A percentile compares a stretch with the other conserved stretches of the same genome.
Conservation (phyloP, 192 early-diverging fungal species). For the Funneliformis mosseae region DNA sequence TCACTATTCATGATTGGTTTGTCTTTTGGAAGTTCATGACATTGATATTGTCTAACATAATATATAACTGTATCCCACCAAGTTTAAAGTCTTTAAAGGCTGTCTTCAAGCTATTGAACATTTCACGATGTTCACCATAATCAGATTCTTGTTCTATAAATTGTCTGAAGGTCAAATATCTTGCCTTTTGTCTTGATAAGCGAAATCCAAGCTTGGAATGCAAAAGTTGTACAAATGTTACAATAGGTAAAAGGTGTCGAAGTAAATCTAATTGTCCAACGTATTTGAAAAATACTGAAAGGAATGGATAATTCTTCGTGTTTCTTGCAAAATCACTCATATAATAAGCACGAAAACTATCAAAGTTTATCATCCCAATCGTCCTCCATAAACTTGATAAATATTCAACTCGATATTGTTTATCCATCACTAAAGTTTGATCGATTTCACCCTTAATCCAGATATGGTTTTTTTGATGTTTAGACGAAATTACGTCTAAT, state of each 20-base stretch:
- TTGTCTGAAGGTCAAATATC: neutral
- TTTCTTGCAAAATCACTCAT: neutral
- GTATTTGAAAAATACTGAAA: conserved; percentile 29
- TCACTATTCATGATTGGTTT: neutral
- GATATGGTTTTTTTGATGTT: too few species aligned
- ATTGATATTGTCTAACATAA: conserved; percentile 25
- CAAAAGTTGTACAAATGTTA: conserved; percentile 27
- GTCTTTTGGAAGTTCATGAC: conserved; percentile 22
- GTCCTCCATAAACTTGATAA: conserved; percentile 29
- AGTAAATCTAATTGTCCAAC: neutral
- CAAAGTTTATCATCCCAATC: neutral
- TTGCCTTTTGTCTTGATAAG: neutral
- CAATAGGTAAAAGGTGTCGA: conserved; percentile 17
- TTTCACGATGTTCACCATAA: neutral
- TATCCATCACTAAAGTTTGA: conserved; percentile 22
- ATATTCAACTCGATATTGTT: neutral
- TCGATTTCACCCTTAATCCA: neutral
- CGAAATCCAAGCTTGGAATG: conserved; percentile 20
- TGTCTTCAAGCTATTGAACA: neutral
- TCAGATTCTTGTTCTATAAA: conserved; percentile 5
- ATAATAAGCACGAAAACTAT: conserved; percentile 31
- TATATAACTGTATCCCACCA: conserved; percentile 23
- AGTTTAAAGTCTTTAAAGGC: conserved; percentile 25
- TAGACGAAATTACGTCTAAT: neutral
- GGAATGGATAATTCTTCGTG: conserved; percentile 5